These are phyloP conservation scores for Cercophora scortea DNA, from an alignment of 495 filamentous ascomycete species.

Conservation along the genomic window DNA sequence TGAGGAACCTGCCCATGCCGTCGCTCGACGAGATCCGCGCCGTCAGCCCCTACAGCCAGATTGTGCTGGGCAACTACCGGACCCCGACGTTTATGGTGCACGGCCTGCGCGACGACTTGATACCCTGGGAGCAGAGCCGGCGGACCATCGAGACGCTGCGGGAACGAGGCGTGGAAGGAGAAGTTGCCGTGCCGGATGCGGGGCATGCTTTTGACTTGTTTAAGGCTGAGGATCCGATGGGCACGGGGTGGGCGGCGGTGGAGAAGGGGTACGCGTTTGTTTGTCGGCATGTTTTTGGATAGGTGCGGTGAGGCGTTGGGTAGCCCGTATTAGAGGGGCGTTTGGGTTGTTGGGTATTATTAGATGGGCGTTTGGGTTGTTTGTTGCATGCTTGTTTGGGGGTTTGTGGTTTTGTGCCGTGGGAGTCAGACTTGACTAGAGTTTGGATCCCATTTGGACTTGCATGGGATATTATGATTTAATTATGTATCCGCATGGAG, in stretches of 20 bases:
- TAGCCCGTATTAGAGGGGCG: too few relatives aligned
- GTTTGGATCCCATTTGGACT: too few relatives aligned
- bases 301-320: too few relatives aligned
- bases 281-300: neutral
- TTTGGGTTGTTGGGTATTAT: too few relatives aligned
- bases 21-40: too few relatives aligned
- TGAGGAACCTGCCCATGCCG: constrained; percentile 5
- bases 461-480: too few relatives aligned
- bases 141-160: constrained; percentile 22
- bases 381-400: too few relatives aligned
- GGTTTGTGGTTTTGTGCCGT: too few relatives aligned
- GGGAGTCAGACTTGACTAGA: too few relatives aligned
- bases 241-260: neutral
- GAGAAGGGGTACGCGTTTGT: constrained; percentile 3
- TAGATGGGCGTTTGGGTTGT: too few relatives aligned
- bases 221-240: neutral
- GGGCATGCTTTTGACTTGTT: neutral
- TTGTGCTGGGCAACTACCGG: constrained; percentile 12
- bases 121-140: constrained; percentile 36
- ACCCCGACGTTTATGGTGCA: constrained; percentile 44
- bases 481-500: too few relatives aligned
- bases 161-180: constrained; percentile 20
- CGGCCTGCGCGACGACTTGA: constrained; percentile 36
- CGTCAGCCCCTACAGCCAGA: too few relatives aligned
- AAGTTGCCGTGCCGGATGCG: constrained; percentile 1